Conservation (phyloP, 164 flowering plant genomes). For the Vitis rupestris region DNA sequence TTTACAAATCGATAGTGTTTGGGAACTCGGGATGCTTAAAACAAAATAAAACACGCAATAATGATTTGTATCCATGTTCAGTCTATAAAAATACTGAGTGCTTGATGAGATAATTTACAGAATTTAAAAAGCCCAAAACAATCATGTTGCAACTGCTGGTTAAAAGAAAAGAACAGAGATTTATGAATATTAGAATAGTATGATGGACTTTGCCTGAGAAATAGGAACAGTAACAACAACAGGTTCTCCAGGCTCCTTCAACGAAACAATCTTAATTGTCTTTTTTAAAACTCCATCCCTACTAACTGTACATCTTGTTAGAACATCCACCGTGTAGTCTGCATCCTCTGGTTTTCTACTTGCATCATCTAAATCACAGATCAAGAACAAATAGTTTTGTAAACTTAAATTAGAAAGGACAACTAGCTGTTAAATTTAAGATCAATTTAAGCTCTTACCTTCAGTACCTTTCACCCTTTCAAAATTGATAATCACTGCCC, state of each 20-base stretch:
- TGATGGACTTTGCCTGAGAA: conserved; percentile 53
- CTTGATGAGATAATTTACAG: not conserved
- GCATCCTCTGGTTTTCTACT: conserved; percentile 79
- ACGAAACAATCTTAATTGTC: conserved; percentile 54
- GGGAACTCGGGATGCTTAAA: too few species aligned
- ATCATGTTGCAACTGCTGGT: not conserved
- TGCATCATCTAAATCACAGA: conserved; percentile 54
- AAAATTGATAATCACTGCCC: conserved; percentile 93
- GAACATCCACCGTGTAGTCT: conserved; percentile 73
- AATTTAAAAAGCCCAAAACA: not conserved
- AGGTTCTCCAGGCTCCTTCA: conserved; percentile 80
- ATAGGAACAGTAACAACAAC: conserved; percentile 75
- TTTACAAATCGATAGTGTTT: too few species aligned
- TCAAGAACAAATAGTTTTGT: not conserved
- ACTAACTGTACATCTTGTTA: conserved; percentile 76
- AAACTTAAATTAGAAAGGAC: conserved; percentile 4
- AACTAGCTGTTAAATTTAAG: not conserved
- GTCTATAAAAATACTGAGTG: too few species aligned
- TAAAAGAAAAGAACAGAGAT: not conserved
- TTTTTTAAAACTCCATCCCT: conserved; percentile 58
- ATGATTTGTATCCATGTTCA: too few species aligned
- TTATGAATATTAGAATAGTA: not conserved
- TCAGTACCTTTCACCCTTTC: conserved; percentile 62
- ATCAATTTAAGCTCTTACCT: conserved; percentile 43
- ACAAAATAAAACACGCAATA: too few species aligned